phyloP scores from a whole-genome alignment of 78 protist genomes.

The Polysphondylium violaceum region DNA sequence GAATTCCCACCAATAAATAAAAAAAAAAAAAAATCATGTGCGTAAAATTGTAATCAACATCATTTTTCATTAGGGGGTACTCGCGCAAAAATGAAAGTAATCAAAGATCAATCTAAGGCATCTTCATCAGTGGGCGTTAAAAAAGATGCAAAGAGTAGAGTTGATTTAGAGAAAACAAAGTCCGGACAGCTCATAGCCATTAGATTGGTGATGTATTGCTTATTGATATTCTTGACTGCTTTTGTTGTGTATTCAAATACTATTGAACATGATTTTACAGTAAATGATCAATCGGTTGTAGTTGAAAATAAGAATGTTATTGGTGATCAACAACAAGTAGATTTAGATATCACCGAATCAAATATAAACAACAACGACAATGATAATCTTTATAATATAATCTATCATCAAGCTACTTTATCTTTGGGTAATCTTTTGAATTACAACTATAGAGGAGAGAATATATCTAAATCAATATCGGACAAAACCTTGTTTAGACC shows the following conservation, averaged over 20 bases:
- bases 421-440: background rate
- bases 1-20: too few relatives aligned
- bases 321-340: background rate
- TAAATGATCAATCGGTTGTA: conserved; percentile 13
- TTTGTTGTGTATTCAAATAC: conserved; percentile 26
- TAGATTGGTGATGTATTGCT: conserved; percentile 6
- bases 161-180: too few relatives aligned
- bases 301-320: conserved; percentile 10
- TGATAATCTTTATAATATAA: too few relatives aligned
- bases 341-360: background rate
- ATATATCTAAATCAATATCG: background rate
- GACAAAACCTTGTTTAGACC: conserved; percentile 85
- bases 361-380: background rate
- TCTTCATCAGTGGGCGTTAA: too few relatives aligned
- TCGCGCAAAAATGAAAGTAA: too few relatives aligned
- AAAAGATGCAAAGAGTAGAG: too few relatives aligned
- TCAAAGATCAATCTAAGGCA: too few relatives aligned
- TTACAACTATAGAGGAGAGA: conserved; percentile 43
- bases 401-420: too few relatives aligned
- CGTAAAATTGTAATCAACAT: too few relatives aligned
- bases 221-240: conserved; percentile 16
- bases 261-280: conserved; percentile 6
- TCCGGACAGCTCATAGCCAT: too few relatives aligned
- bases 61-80: too few relatives aligned
- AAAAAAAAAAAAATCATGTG: too few relatives aligned